Base-by-base conservation (phyloP, 345 rosid genomes). In the Arabis alpina region DNA sequence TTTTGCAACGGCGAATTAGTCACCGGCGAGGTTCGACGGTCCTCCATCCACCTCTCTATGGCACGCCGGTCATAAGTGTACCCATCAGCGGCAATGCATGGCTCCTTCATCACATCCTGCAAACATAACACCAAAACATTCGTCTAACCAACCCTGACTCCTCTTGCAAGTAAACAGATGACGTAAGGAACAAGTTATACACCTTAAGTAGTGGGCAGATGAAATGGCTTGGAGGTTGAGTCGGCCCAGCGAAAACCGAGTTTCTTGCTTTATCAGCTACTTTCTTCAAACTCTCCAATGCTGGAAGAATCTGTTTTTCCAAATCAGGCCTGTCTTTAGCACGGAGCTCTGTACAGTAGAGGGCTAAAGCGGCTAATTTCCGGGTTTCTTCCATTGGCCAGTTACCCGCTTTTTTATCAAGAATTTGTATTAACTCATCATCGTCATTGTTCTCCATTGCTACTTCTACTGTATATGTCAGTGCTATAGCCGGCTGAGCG, bases 21-120 rank as follows among this genome's bases (percentile, higher is more conserved):
- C 82, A 82, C 76, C 4, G 98, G 97, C 0, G 98, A 93, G 2
- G 75, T 82, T 25, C 84, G 82, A 11, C 82, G 77, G 19, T 73
- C 65, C 75, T 79, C 80, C 51, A 88, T 79, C 98, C 97, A 93
- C 61, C 78, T 74, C 80, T 80, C 86, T 2, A 93, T 87, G 60
- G 92, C 96, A 62, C 58, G 68, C n/a, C 87, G 86, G 34, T 90
- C 93, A 5, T 93, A 90, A 1, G 87, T 87, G 71, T 84, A 90
- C 5, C 98, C 98, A 70, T 93, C 97, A 9, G 96, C 86, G 39
- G 98, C 97, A 60, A 93, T 90, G 75, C 84, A 86, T 5, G 98
- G 96, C 7, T 87, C 96, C 4, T 79, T 70, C 97, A 88, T 93
- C 11, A 90, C 79, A 13, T 82, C 93, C 98, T 93, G 86, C 27